Evolutionary conservation across 1,284 basidiomycete species (phyloP).

Genomic region (Apiotrichum siamense): DNA sequence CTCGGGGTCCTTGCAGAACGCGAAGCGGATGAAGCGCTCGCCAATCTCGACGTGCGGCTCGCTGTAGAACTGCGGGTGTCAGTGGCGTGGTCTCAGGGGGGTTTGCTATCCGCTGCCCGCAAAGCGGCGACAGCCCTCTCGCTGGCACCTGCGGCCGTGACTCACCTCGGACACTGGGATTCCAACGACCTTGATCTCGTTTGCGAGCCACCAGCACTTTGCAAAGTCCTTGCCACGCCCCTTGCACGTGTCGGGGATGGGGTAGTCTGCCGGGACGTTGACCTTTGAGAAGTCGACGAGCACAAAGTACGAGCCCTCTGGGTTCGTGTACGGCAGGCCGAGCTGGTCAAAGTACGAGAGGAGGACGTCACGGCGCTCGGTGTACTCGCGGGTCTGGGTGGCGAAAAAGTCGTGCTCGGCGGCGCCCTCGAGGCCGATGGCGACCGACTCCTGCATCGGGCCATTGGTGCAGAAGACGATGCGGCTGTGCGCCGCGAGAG

Average conservation of each 20-base stretch:
- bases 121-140: too few species aligned
- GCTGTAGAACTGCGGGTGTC: constrained; percentile 74
- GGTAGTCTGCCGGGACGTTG: constrained; percentile 75
- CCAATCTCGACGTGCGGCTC: constrained; percentile 76
- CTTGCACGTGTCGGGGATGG: constrained; percentile 66
- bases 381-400: constrained; percentile 71
- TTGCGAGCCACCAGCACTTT: constrained; percentile 85
- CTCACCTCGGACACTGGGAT: constrained; percentile 79
- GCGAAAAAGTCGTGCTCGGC: constrained; percentile 69
- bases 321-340: constrained; percentile 78
- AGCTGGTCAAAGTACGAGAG: constrained; percentile 72
- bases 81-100: neutral
- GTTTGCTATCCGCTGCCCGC: too few species aligned
- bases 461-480: constrained; percentile 95
- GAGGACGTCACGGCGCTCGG: constrained; percentile 69
- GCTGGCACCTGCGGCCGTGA: too few species aligned
- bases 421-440: constrained; percentile 75
- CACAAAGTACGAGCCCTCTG: constrained; percentile 85
- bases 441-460: constrained; percentile 84
- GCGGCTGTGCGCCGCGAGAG: constrained; percentile 82
- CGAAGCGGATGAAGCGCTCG: constrained; percentile 77
- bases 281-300: constrained; percentile 79
- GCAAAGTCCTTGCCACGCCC: constrained; percentile 83
- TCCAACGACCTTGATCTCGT: constrained; percentile 79
- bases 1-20: constrained; percentile 87